Percentiles rank a stretch among this genome's conserved stretches.
These are phyloP conservation scores for Globisporangium camurandrum DNA, from an alignment of 352 stramenopile genomes.

Conservation along the genomic window DNA sequence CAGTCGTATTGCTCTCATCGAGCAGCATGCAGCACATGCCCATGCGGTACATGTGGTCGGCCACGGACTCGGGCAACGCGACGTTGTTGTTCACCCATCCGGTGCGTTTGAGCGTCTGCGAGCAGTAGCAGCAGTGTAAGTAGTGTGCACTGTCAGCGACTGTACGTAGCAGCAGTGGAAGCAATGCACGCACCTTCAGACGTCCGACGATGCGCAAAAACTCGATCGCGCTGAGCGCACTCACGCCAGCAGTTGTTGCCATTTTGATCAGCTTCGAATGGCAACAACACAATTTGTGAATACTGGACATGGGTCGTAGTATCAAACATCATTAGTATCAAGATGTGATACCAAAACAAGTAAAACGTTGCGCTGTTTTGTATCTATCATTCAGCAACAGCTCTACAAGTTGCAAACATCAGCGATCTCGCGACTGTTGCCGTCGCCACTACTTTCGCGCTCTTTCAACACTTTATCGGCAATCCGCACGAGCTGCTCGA, in stretches of 20 bases:
- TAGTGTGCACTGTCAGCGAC: too few species aligned
- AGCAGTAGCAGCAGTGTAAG: neutral
- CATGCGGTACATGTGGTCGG: slow-evolving; percentile 93
- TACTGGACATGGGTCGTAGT: too few species aligned
- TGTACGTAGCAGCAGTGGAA: neutral
- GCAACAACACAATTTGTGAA: too few species aligned
- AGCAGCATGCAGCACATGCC: slow-evolving; percentile 88
- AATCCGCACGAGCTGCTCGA: slow-evolving; percentile 64
- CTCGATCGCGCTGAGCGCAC: slow-evolving; percentile 62
- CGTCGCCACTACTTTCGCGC: neutral
- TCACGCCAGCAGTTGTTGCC: slow-evolving; percentile 34
- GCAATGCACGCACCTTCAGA: slow-evolving; percentile 43
- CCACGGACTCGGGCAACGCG: slow-evolving; percentile 83
- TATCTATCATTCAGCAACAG: too few species aligned
- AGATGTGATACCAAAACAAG: too few species aligned
- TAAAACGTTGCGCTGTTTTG: too few species aligned
- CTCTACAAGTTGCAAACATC: too few species aligned
- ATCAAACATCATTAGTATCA: too few species aligned
- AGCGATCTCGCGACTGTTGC: too few species aligned
- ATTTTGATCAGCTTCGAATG: too few species aligned
- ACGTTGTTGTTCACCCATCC: slow-evolving; percentile 92
- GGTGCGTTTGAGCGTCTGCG: slow-evolving; percentile 83
- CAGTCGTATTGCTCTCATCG: slow-evolving; percentile 53
- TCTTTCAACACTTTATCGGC: slow-evolving; percentile 44
- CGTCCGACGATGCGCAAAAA: slow-evolving; percentile 73